Base-by-base conservation (phyloP, 1,139 yeast genomes). In the Hemisphaericaspora xylanilytica region DNA sequence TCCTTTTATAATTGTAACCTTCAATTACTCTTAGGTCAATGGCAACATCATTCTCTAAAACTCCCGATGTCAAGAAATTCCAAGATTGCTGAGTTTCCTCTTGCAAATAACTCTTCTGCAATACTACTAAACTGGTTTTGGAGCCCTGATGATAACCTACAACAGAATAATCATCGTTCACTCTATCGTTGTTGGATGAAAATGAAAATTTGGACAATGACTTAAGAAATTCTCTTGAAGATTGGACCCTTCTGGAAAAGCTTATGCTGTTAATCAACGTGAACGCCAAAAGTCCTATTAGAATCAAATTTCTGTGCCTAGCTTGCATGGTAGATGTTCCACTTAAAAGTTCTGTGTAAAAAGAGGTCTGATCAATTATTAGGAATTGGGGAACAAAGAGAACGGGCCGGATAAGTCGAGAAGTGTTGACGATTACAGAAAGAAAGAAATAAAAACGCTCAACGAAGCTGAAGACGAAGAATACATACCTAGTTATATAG, bases 1-100 rank as follows among this genome's bases (percentile, higher is more conserved):
- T 33, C 16, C 48, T 41, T 5, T 47, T 37, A 42, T 60, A 58
- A 36, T 58, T 52, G 38, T 56, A 57, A 2, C 59, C 59, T 25
- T 55, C 49, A 26, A 58, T 46, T 26, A 48, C 43, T 14, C 46
- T 48, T 12, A 47, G 40, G 28, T 48, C 48, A 38, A 40, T 37
- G 12, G 43, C 29, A n/a, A 43, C 31, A 14, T 55, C 49, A 6
- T 48, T 39, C 21, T 46, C 42, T 10, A 15, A 28, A 15, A 6
- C 6, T 3, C 31, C 31, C 12, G 31, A 28, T 15, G 18, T 11
- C 15, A 43, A 32, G 32, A 47, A 47, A 32, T 46, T 45, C 55
- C 54, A 51, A 24, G 46, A 47, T 28, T 49, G 53, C 24, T 39
- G 41, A 13, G 46, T 31, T 10, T 37, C 36, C 10, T 34, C 33